These are phyloP conservation scores for Nannochloris sp. DNA, from an alignment of 139 green algal species.

Conservation along the genomic window DNA sequence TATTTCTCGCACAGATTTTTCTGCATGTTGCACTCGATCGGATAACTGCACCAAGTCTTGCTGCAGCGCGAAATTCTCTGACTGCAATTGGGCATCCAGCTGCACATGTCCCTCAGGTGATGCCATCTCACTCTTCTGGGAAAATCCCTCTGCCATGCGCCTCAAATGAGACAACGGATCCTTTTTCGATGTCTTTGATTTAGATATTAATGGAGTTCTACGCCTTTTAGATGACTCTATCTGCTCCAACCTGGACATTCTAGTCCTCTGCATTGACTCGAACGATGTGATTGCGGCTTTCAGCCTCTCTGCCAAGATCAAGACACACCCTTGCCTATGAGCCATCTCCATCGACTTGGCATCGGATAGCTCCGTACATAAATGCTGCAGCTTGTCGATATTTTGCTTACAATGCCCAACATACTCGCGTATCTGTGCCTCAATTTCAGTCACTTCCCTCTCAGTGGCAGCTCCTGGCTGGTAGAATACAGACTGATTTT, in stretches of 20 bases:
- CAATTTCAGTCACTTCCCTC: slow-evolving; percentile 39
- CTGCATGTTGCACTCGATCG: slow-evolving; percentile 31
- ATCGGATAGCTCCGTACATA: slow-evolving; percentile 13
- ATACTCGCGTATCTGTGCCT: slow-evolving; percentile 37
- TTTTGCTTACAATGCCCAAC: slow-evolving; percentile 35
- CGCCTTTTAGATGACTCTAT: slow-evolving; percentile 10
- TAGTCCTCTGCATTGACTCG: slow-evolving; percentile 38
- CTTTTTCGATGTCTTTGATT: too few species aligned
- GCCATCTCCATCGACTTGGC: background rate
- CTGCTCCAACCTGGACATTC: slow-evolving; percentile 23
- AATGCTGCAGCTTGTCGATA: slow-evolving; percentile 37
- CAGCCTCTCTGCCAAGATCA: slow-evolving; percentile 66
- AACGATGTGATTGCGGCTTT: slow-evolving; percentile 37
- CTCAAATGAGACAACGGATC: too few species aligned
- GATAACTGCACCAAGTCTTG: slow-evolving; percentile 39
- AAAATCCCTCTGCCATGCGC: too few species aligned
- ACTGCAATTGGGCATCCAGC: slow-evolving; percentile 6
- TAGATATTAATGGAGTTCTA: slow-evolving; percentile 7
- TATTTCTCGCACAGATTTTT: slow-evolving; percentile 61
- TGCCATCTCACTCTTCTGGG: too few species aligned
- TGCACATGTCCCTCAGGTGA: background rate
- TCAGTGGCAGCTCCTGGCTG: slow-evolving; percentile 29
- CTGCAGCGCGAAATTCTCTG: slow-evolving; percentile 39
- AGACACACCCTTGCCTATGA: slow-evolving; percentile 70
- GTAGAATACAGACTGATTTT: slow-evolving; percentile 37